phyloP scores from a whole-genome alignment of 139 green algal species.

The Dunaliella primolecta region DNA sequence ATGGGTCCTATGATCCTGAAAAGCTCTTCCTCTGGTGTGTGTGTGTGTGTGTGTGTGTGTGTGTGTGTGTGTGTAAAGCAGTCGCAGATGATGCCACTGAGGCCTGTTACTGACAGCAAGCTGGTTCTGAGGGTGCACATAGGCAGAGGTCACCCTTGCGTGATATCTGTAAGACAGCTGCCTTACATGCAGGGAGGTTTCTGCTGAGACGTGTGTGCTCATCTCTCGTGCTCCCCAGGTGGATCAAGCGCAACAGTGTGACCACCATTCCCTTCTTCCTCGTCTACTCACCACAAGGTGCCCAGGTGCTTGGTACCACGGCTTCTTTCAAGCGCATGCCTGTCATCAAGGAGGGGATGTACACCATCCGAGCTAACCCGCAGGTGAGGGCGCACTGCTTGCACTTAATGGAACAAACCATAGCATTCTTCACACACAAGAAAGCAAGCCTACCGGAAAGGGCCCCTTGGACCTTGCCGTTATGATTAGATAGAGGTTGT shows the following conservation, averaged over 20 bases:
- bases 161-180: too few species aligned
- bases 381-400: background rate
- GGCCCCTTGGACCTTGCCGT: too few species aligned
- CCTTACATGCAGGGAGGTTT: too few species aligned
- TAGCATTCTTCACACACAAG: too few species aligned
- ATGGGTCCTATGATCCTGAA: too few species aligned
- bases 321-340: background rate
- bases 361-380: background rate
- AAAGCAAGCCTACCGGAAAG: too few species aligned
- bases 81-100: too few species aligned
- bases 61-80: background rate
- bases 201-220: too few species aligned
- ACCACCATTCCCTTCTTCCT: background rate
- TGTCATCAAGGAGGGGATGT: background rate
- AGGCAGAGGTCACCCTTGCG: too few species aligned
- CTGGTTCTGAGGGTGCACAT: too few species aligned
- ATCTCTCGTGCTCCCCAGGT: too few species aligned
- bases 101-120: too few species aligned
- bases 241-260: background rate
- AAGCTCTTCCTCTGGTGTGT: background rate
- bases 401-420: background rate
- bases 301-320: background rate
- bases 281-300: background rate
- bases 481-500: background rate
- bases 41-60: background rate